Base-by-base conservation (phyloP, 352 stramenopile species). In the Phytopythium oedochilum region DNA sequence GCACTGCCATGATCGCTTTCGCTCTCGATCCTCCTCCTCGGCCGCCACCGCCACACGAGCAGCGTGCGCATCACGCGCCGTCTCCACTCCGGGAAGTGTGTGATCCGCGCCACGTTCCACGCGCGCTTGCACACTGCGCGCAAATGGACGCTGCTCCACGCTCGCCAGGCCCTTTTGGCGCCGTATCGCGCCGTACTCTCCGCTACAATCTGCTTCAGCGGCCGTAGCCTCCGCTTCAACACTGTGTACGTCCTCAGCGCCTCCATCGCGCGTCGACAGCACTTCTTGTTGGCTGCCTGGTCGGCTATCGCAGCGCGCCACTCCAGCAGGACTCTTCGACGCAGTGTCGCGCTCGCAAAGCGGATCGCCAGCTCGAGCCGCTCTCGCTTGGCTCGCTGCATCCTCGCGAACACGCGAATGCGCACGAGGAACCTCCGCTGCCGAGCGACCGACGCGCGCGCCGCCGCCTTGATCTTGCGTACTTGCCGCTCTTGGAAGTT, bases 401-500 rank as follows among this genome's bases (percentile, higher is more conserved):
- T 47, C 2, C 47, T 35, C n/a, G 68, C 61, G 42, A 79, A 83
- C 0, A 35, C 51, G 0, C 60, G 61, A 9, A 89, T 55, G 0
- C 63, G 53, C 14, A 62, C 42, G 28, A 89, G 87, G 53, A 61
- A 84, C 0, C 83, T 73, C 17, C 60, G 57, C 52, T 89, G 73
- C 35, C 70, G 60, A 11, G 76, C 70, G 15, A 71, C 52, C 15
- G 80, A 80, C 3, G 76, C 74, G 53, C 76, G 74, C 0, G 80
- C 71, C 2, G 65, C 63, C 4, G 78, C 80, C 48, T 88, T 89
- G 17, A 93, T 68, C 34, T 73, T 71, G 15, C 83, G 80, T n/a
- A 93, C 68, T 54, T 91, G 76, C 1, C 81, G 78, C 42, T 88
- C 80, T 32, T 89, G 80, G 61, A 91, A 88, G 45, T 87, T 86